Conservation (phyloP, 75 land plant species). For the Selaginella tamariscina region DNA sequence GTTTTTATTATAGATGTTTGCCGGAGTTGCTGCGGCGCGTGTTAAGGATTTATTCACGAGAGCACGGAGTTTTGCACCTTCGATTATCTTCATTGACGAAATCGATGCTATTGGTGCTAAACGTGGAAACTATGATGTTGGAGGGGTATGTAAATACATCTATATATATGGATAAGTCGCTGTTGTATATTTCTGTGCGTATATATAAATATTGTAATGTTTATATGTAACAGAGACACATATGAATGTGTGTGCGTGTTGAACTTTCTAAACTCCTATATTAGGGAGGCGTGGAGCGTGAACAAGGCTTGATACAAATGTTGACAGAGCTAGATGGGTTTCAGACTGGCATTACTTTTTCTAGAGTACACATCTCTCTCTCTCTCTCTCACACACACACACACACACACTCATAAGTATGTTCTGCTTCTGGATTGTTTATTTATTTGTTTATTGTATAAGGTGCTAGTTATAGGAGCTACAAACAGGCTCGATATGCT, state of each 20-base stretch:
- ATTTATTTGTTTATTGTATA: too few species aligned
- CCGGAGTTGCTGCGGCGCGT: slow-evolving; percentile 92
- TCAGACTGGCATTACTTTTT: slow-evolving; percentile 25
- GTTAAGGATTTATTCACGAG: slow-evolving; percentile 80
- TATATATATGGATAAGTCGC: too few species aligned
- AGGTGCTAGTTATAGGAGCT: slow-evolving; percentile 95
- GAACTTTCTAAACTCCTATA: neutral
- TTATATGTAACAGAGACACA: too few species aligned
- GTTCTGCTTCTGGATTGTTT: too few species aligned
- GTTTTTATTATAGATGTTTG: slow-evolving; percentile 66
- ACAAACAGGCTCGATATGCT: slow-evolving; percentile 91
- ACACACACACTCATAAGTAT: too few species aligned
- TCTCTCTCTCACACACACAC: too few species aligned
- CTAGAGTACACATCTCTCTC: neutral
- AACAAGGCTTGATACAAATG: slow-evolving; percentile 89
- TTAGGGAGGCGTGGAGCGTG: slow-evolving; percentile 97
- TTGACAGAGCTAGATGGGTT: slow-evolving; percentile 97
- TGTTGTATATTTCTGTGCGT: neutral
- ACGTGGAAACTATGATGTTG: slow-evolving; percentile 96
- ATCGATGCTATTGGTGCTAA: slow-evolving; percentile 98
- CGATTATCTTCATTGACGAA: slow-evolving; percentile 95
- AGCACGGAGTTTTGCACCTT: slow-evolving; percentile 84
- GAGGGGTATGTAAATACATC: slow-evolving; percentile 72
- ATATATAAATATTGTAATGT: too few species aligned
- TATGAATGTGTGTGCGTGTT: too few species aligned